These are phyloP conservation scores for Halophytophthora polymorphica DNA, from an alignment of 352 stramenopile genomes.

Conservation along the genomic window DNA sequence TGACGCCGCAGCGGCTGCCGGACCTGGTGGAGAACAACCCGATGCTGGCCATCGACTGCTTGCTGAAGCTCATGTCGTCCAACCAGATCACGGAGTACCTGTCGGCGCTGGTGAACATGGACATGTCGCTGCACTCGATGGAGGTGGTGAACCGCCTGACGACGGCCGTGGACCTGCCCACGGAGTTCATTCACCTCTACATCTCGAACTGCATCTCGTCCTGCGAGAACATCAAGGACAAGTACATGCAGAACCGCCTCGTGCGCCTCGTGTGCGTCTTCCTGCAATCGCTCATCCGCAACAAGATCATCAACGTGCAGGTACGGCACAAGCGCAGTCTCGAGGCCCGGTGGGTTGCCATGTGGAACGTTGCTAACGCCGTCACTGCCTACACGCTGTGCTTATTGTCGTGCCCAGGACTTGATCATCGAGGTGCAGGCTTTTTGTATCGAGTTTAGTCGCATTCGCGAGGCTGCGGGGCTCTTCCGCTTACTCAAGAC, in stretches of 20 bases:
- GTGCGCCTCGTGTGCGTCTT: constrained; percentile 98
- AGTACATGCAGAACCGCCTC: constrained; percentile 97
- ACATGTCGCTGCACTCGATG: constrained; percentile 99
- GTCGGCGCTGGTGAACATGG: constrained; percentile 96
- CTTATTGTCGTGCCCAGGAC: constrained; percentile 63
- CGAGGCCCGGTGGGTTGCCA: background rate
- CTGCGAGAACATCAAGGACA: constrained; percentile 98
- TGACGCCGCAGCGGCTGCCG: constrained; percentile 93
- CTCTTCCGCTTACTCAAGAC: constrained; percentile 98
- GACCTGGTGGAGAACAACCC: constrained; percentile 98
- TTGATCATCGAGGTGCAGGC: constrained; percentile 98
- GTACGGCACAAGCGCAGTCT: constrained; percentile 37
- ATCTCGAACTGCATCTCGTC: constrained; percentile 99
- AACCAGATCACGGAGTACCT: constrained; percentile 96
- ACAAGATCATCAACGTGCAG: constrained; percentile 98
- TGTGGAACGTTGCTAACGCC: constrained; percentile 14
- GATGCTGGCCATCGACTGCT: constrained; percentile 96
- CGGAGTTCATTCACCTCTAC: constrained; percentile 98
- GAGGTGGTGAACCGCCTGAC: constrained; percentile 95
- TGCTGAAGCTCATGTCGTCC: constrained; percentile 90
- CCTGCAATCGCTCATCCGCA: constrained; percentile 97
- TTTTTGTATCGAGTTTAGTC: constrained; percentile 99
- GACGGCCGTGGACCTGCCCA: constrained; percentile 90
- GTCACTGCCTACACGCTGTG: constrained; percentile 5
- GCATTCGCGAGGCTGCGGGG: constrained; percentile 95